A percentile compares a stretch with the other conserved stretches of the same genome.
Conservation (phyloP, 2,329 filamentous ascomycete species). For the Xylaria digitata region DNA sequence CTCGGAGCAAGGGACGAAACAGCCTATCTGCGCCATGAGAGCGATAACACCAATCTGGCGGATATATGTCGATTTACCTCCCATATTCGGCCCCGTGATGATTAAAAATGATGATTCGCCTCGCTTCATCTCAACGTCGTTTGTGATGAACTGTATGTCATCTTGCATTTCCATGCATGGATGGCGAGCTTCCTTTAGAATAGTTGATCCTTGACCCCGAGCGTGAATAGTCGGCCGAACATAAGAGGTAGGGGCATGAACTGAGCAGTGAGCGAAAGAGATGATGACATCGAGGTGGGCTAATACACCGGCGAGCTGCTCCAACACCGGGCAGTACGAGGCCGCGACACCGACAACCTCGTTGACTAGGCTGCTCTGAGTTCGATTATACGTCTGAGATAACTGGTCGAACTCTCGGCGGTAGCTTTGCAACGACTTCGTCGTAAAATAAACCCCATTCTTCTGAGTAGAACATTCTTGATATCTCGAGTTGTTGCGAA, state of each 20-base stretch:
- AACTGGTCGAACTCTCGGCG: constrained; percentile 94
- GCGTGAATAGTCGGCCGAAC: constrained; percentile 90
- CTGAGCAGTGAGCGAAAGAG: constrained; percentile 89
- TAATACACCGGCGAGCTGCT: constrained; percentile 86
- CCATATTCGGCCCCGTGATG: constrained; percentile 99
- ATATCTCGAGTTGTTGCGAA: constrained; percentile 89
- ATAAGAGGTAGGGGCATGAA: constrained; percentile 92
- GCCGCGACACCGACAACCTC: constrained; percentile 94
- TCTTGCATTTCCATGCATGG: constrained; percentile 99
- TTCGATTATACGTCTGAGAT: constrained; percentile 93
- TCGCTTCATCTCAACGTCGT: constrained; percentile 86
- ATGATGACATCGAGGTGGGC: constrained; percentile 96
- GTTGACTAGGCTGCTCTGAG: constrained; percentile 87
- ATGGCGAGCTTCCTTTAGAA: constrained; percentile 92
- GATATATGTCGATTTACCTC: constrained; percentile 98
- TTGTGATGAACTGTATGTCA: constrained; percentile 98
- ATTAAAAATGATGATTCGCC: constrained; percentile 89
- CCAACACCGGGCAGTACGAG: constrained; percentile 93
- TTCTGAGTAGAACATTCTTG: constrained; percentile 98
- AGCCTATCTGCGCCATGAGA: constrained; percentile 95
- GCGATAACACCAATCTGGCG: constrained; percentile 97
- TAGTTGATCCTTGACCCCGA: constrained; percentile 86
- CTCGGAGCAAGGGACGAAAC: constrained; percentile 91
- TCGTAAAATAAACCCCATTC: constrained; percentile 98
- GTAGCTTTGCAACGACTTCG: constrained; percentile 79